These are phyloP conservation scores for Mercurialis annua DNA, from an alignment of 345 rosid species.

Conservation along the genomic window DNA sequence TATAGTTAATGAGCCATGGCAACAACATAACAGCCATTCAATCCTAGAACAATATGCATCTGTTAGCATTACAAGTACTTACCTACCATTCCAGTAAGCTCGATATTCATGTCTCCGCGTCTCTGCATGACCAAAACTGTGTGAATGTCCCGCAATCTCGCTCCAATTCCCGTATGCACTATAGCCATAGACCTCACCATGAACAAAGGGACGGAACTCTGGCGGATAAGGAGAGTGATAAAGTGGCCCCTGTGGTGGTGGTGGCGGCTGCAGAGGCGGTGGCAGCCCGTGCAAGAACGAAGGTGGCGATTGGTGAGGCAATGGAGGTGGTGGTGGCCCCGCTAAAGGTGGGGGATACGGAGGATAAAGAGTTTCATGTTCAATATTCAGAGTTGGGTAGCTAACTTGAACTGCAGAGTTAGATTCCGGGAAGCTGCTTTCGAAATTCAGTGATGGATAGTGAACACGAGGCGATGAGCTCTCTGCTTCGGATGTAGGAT, in stretches of 20 bases:
- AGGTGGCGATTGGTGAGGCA: constrained; percentile 2
- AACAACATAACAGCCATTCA: constrained; percentile 17
- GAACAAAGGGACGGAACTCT: constrained; percentile 11
- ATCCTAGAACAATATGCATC: neutral
- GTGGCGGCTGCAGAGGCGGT: constrained; percentile 4
- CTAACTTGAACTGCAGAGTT: neutral
- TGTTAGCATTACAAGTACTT: constrained; percentile 11
- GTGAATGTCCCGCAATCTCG: neutral
- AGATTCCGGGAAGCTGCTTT: neutral
- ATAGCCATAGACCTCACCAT: constrained; percentile 14
- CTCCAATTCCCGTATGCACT: constrained; percentile 14
- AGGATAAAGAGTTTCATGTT: constrained; percentile 23
- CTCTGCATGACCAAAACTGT: constrained; percentile 7
- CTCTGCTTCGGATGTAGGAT: neutral
- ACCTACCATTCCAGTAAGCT: constrained; percentile 35
- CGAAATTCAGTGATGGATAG: constrained; percentile 12
- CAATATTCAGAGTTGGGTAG: neutral
- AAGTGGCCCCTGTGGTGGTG: constrained; percentile 13
- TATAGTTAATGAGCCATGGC: neutral
- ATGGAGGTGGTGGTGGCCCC: neutral
- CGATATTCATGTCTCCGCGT: constrained; percentile 6
- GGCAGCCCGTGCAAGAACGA: constrained; percentile 12
- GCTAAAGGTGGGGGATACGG: constrained; percentile 2
- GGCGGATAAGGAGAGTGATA: constrained; percentile 15
- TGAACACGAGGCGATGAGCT: constrained; percentile 5